phyloP scores from a whole-genome alignment of 1,284 basidiomycete genomes.

The Acaromyces ingoldii region DNA sequence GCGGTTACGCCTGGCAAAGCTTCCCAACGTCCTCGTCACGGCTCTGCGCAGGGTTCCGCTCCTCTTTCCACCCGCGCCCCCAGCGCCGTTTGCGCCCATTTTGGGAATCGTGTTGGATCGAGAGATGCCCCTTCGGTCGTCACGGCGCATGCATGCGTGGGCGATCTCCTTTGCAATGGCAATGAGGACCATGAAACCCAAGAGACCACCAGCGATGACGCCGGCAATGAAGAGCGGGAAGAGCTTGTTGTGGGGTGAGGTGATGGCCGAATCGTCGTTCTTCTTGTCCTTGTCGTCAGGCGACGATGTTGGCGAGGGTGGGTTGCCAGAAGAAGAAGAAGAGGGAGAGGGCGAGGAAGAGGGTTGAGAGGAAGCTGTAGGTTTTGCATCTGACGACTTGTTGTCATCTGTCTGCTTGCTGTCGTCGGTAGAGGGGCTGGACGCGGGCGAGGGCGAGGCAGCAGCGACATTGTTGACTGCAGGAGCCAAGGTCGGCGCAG shows the following conservation, averaged over 20 bases:
- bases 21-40: conserved; percentile 22
- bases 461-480: too few species aligned
- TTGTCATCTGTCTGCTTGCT: too few species aligned
- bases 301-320: too few species aligned
- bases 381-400: too few species aligned
- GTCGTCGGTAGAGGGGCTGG: too few species aligned
- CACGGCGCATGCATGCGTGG: not conserved
- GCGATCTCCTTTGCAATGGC: not conserved
- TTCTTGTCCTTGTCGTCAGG: too few species aligned
- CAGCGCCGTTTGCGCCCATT: not conserved
- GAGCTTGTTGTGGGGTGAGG: conserved; percentile 19
- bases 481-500: too few species aligned
- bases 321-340: too few species aligned
- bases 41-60: conserved; percentile 15
- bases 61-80: not conserved
- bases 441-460: too few species aligned
- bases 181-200: not conserved
- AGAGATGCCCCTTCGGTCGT: conserved; percentile 3
- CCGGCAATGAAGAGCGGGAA: conserved; percentile 23
- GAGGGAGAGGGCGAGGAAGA: too few species aligned
- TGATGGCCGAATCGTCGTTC: too few species aligned
- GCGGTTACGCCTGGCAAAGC: conserved; percentile 18
- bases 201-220: conserved; percentile 6
- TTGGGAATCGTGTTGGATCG: conserved; percentile 3
- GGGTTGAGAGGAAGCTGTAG: too few species aligned